Base-by-base conservation (phyloP, 192 early-diverging fungal genomes). In the Coemansia sp. region DNA sequence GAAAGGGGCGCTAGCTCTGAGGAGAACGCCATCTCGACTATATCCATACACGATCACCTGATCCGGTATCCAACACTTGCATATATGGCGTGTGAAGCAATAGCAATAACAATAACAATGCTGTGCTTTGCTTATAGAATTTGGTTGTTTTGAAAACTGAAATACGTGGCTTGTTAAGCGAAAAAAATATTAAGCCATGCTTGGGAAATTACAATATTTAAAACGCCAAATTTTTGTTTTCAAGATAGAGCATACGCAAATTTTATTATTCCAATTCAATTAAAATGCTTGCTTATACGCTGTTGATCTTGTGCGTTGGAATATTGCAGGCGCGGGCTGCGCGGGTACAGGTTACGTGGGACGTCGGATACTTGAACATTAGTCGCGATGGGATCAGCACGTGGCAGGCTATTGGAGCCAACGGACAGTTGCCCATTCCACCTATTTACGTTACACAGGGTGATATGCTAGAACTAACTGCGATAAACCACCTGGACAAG, bases 361-460 rank as follows among this genome's bases (percentile, higher is more conserved):
- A 90, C 38, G 78, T 90, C 26, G 86, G 84, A 28, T 88, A 90
- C 48, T 72, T 85, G 15, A 76, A 53, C 12, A 86, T 82, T 28
- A 89, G 85, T 59, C 86, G 87, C 28, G 88, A 91, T 69, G 85
- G 83, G 54, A 53, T 85, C 4, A 71, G 54, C 28, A 76, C 78
- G 54, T 83, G 86, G 20, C 85, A 81, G 19, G 88, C 86, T 1
- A 83, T 87, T 49, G 87, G 86, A 57, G 87, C 83, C 57, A 90
- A 90, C 64, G 84, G 84, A 2, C 42, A 64, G 60, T 83, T 74
- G 37, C 88, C 88, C 52, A 84, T 85, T 59, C 85, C 83, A 4
- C 65, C 57, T 0, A 54, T 67, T 7, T 46, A 53, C 6, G 37
- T 42, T 2, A 64, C 54, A 2, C 46, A 44, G 3, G 71, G 71